Conservation (phyloP, 768 basidiomycete species). For the Suillus clintonianus region DNA sequence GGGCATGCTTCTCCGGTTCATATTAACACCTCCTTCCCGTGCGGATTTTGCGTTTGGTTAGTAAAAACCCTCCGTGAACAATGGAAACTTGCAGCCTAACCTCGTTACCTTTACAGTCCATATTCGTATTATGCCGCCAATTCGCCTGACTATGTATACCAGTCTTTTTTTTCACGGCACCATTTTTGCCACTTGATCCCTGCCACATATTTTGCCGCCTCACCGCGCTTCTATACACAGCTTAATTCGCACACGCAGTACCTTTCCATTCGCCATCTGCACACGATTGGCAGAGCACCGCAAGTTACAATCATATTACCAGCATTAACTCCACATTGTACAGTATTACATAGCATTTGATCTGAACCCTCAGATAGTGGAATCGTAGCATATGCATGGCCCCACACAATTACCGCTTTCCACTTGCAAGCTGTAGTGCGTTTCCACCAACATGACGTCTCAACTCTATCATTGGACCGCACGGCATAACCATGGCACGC, state of each 20-base stretch:
- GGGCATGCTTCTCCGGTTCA: background rate
- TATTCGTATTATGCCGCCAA: too few relatives aligned
- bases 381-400: slow-evolving; percentile 2
- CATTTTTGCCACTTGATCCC: background rate
- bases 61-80: background rate
- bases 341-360: slow-evolving; percentile 4
- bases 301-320: background rate
- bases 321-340: slow-evolving; percentile 6
- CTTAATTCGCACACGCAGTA: slow-evolving; percentile 4
- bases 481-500: slow-evolving; percentile 29
- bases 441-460: background rate
- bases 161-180: too few relatives aligned
- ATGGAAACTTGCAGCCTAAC: background rate
- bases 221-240: background rate
- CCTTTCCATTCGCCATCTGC: background rate
- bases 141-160: background rate
- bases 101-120: too few relatives aligned
- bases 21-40: background rate
- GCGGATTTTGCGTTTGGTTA: background rate
- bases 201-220: slow-evolving; percentile 1
- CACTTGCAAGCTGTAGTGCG: background rate
- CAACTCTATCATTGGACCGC: background rate
- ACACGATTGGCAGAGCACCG: background rate
- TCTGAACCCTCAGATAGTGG: slow-evolving; percentile 1
- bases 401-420: slow-evolving; percentile 1